Base-by-base conservation (phyloP, 2,329 filamentous ascomycete species). In the Ceratocystis diversiconidia region DNA sequence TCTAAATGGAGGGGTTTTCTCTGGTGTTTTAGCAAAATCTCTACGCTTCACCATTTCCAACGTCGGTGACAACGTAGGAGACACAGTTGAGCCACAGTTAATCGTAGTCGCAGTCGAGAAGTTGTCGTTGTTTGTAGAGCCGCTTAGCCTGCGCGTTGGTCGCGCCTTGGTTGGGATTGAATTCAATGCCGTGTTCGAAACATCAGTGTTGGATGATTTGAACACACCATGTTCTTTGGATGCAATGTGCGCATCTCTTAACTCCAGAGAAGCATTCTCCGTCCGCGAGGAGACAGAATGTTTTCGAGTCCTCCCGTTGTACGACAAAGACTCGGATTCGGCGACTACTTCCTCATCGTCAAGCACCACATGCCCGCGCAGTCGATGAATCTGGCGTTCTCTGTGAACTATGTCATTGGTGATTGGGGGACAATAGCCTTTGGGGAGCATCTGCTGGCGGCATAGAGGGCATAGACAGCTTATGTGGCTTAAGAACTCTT, bases 401-500 rank as follows among this genome's bases (percentile, higher is more conserved):
- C 89, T 83, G 22, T 89, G 85, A 5, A 95, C 91, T 88, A 95
- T 95, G 17, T 82, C 81, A 70, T 95, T 94, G 4, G 90, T 95
- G 52, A 95, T 85, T 19, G 80, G 79, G 0, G 87, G 85, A 65
- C 84, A 85, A 71, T 83, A 83, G 0, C 89, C 77, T 70, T 73
- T 71, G 5, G 92, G 91, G 0, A 96, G 76, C 71, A 92, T 89
- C 62, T 83, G 89, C 68, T 86, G 83, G 74, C 96, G 96, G 79
- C 94, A 99, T 70, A 95, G 79, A 0, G 94, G 92, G 72, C 94
- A 99, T 1, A 96, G 79, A 19, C 89, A 95, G 72, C 89, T 95
- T 72, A 87, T 87, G 65, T 85, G 80, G 55, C 82, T 80, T 12
- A 97, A 79, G 71, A 94, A 96, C 25, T 86, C 82, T 72, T 97